phyloP scores from a whole-genome alignment of 345 rosid genomes.

The Durio zibethinus region DNA sequence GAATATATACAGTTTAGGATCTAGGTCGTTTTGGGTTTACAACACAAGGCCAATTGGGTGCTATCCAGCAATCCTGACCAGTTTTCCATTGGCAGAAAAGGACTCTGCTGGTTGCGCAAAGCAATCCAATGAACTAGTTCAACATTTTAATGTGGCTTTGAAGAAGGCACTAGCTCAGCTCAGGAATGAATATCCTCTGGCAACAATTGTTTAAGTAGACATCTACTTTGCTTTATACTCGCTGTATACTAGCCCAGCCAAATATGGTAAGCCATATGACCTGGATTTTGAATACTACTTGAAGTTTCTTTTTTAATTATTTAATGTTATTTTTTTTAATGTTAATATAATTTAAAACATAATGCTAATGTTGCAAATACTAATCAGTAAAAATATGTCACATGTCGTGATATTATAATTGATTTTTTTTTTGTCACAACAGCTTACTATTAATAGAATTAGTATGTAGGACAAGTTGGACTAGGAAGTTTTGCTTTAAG shows the following conservation, averaged over 20 bases:
- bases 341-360: too few relatives aligned
- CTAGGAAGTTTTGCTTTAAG: too few relatives aligned
- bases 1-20: slow-evolving; percentile 41
- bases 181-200: slow-evolving; percentile 27
- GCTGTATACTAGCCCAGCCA: slow-evolving; percentile 28
- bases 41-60: slow-evolving; percentile 64
- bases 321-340: too few relatives aligned
- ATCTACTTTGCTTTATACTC: slow-evolving; percentile 43
- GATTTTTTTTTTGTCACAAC: too few relatives aligned
- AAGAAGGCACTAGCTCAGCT: slow-evolving; percentile 23
- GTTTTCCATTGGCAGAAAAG: slow-evolving; percentile 25
- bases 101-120: slow-evolving; percentile 48
- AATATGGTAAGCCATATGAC: slow-evolving; percentile 31
- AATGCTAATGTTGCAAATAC: too few relatives aligned
- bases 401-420: too few relatives aligned
- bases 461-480: too few relatives aligned
- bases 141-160: slow-evolving; percentile 36
- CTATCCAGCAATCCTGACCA: slow-evolving; percentile 28
- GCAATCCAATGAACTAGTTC: slow-evolving; percentile 40
- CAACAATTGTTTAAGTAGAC: slow-evolving; percentile 42
- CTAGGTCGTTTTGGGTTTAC: slow-evolving; percentile 60
- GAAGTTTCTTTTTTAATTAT: too few relatives aligned
- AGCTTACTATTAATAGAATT: too few relatives aligned
- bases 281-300: background rate
- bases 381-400: too few relatives aligned